Conservation (phyloP, 2,329 filamentous ascomycete genomes). For the Colletotrichum shisoi region DNA sequence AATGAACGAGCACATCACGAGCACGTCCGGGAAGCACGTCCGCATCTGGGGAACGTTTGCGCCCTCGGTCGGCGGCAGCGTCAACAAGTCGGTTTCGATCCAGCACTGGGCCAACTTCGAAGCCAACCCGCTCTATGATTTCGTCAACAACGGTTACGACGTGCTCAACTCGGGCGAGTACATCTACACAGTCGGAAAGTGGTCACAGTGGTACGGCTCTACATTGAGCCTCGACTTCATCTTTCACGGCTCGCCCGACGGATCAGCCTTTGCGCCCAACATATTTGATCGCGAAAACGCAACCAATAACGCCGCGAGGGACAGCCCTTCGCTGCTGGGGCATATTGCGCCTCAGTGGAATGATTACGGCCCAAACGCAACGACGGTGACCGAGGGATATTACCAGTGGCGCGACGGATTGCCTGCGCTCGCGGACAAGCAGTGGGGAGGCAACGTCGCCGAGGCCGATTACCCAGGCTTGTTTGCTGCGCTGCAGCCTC, state of each 20-base stretch:
- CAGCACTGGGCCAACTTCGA: slow-evolving; percentile 50
- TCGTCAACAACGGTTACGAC: slow-evolving; percentile 41
- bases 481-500: slow-evolving; percentile 39
- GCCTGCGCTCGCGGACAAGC: slow-evolving; percentile 43
- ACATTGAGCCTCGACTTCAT: slow-evolving; percentile 38
- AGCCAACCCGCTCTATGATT: slow-evolving; percentile 41
- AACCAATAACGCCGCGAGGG: slow-evolving; percentile 37
- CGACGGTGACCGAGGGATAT: slow-evolving; percentile 43
- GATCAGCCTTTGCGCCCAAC: slow-evolving; percentile 40
- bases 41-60: slow-evolving; percentile 60
- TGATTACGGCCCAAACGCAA: slow-evolving; percentile 42
- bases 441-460: slow-evolving; percentile 42
- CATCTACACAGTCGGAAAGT: slow-evolving; percentile 43
- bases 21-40: slow-evolving; percentile 43
- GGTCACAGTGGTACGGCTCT: slow-evolving; percentile 35
- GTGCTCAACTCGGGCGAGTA: slow-evolving; percentile 44
- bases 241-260: slow-evolving; percentile 40
- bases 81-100: slow-evolving; percentile 41
- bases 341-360: slow-evolving; percentile 44
- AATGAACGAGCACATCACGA: slow-evolving; percentile 56
- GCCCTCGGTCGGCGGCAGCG: slow-evolving; percentile 30
- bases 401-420: slow-evolving; percentile 43
- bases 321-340: slow-evolving; percentile 39
- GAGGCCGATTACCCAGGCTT: slow-evolving; percentile 25
- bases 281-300: slow-evolving; percentile 41